Evolutionary conservation across 2,329 filamentous ascomycete species (phyloP).

Genomic region (Cladosporium sp.): DNA sequence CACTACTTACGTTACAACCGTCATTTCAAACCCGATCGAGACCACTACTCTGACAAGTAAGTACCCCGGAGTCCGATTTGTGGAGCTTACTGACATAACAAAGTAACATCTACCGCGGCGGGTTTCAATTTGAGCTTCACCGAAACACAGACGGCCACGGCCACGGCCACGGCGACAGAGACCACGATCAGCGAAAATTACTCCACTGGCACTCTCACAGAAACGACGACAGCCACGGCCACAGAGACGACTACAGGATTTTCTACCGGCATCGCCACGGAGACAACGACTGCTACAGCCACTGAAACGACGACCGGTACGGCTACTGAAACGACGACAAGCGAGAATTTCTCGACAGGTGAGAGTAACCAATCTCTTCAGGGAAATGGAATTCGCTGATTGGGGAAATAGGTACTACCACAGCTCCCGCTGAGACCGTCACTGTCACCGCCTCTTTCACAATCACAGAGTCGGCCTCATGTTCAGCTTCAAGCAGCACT

Average conservation of each 20-base stretch:
- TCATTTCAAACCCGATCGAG: not conserved
- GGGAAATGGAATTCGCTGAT: not conserved
- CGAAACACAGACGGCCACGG: not conserved
- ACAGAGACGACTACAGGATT: not conserved
- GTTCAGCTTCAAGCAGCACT: not conserved
- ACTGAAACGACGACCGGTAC: not conserved
- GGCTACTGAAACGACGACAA: not conserved
- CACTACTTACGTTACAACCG: not conserved
- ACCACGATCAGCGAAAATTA: no score
- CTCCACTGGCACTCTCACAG: no score
- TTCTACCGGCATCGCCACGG: not conserved
- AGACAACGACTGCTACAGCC: not conserved
- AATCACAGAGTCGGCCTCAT: not conserved
- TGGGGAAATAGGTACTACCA: not conserved
- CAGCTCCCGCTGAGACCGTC: not conserved
- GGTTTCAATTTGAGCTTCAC: not conserved
- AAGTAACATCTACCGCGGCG: not conserved
- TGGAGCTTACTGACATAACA: not conserved
- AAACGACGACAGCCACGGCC: no score
- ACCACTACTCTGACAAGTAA: not conserved
- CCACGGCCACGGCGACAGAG: no score
- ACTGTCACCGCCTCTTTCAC: not conserved
- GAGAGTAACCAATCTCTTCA: not conserved
- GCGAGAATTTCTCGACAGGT: not conserved
- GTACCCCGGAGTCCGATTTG: not conserved